Evolutionary conservation across 2,329 filamentous ascomycete species (phyloP), one percentile per base, ranked within the genome.

Genomic region (Blastomyces percursus): DNA sequence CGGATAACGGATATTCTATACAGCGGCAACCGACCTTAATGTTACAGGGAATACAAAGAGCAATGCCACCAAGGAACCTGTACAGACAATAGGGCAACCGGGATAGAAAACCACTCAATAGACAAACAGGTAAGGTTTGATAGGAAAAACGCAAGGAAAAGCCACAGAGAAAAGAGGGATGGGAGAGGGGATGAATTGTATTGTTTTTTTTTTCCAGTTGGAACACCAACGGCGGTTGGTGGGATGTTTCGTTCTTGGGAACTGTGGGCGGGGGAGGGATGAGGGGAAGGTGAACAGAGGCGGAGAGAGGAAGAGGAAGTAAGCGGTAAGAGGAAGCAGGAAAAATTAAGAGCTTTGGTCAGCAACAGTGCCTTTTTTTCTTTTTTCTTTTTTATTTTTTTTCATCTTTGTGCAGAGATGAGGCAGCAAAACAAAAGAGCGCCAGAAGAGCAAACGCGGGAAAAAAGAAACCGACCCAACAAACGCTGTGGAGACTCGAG

Each of bases 131-230:
- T 48, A 32, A 44, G 5, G 5, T 44, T 35, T 35, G 8, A 35
- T 44, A 48, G 5, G 42, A 48, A 59, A 59, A 59, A 30, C 40
- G 35, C 56, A 59, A 59, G 40, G 21, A 35, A 24, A 48, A 59
- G n/a, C 21, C 56, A 35, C 40, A 48, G 24, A 59, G 24, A 32
- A 59, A 19, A 32, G 40, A 6, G 24, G 35, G n/a, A 7, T 35
- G 56, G 30, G 16, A 21, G 30, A 48, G 27, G 19, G 35, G 35
- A 27, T 7, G 21, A 9, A 27, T 51, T 16, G 48, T 30, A 30
- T 30, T 35, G 8, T 35, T 27, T 42, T 56, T 11, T 2, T 42
- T 21, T 27, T 42, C n/a, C 8, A 27, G 8, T n/a, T 12, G 35
- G 11, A 40, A 42, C 54, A 42, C 32, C 35, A 40, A 57, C 35